Conservation (phyloP, 2,329 filamentous ascomycete genomes). For the Claviceps maximensis region DNA sequence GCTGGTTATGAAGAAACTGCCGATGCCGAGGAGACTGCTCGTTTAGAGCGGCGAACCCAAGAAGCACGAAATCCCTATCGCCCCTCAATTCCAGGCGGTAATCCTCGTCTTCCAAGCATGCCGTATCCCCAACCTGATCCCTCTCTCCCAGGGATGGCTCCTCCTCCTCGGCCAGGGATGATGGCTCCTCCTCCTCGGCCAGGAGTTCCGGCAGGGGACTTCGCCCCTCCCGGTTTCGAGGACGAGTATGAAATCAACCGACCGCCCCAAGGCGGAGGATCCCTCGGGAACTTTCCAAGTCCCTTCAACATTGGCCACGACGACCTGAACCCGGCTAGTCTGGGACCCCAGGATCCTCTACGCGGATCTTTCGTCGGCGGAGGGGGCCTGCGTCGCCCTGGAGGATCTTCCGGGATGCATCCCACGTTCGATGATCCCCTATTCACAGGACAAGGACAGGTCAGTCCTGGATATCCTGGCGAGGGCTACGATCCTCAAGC, state of each 20-base stretch:
- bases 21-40: constrained; percentile 28
- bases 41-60: constrained; percentile 25
- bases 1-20: constrained; percentile 60
- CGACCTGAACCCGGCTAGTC: constrained; percentile 74
- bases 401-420: constrained; percentile 74
- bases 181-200: constrained; percentile 46
- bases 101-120: constrained; percentile 40
- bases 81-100: constrained; percentile 27
- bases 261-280: constrained; percentile 25
- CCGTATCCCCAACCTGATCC: constrained; percentile 55
- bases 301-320: constrained; percentile 67
- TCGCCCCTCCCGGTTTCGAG: constrained; percentile 81
- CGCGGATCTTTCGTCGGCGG: constrained; percentile 51
- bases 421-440: constrained; percentile 88
- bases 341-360: constrained; percentile 77
- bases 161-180: constrained; percentile 51
- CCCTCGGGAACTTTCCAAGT: constrained; percentile 33
- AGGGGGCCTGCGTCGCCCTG: constrained; percentile 42
- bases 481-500: constrained; percentile 47
- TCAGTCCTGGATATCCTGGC: constrained; percentile 25
- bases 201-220: constrained; percentile 55
- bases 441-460: constrained; percentile 50
- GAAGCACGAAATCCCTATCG: constrained; percentile 22
- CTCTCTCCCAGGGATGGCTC: constrained; percentile 45
- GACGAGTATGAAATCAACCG: constrained; percentile 78